Percentiles rank a stretch among this genome's conserved stretches.
Conservation (phyloP, 495 filamentous ascomycete species). For the Lasiosphaeris hirsuta region DNA sequence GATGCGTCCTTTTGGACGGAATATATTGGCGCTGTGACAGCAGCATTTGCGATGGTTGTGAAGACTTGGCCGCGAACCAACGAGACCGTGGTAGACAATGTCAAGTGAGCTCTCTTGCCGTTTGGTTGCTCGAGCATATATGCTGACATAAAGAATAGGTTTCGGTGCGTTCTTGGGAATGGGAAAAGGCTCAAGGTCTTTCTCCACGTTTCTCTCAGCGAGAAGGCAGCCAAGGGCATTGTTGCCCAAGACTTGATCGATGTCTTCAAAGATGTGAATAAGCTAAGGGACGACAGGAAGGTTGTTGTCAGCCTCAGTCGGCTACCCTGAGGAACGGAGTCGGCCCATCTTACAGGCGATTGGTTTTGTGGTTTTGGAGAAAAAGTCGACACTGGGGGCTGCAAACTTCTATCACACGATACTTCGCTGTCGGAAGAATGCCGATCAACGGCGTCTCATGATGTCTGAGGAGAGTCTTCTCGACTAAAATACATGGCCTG, state of each 20-base stretch:
- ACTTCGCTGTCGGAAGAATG: too few species aligned
- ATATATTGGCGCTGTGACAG: slow-evolving; percentile 41
- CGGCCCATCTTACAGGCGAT: too few species aligned
- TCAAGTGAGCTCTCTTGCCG: slow-evolving; percentile 30
- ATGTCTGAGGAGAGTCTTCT: too few species aligned
- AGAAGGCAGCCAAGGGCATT: slow-evolving; percentile 19
- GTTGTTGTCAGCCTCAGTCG: slow-evolving; percentile 19
- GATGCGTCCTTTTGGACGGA: slow-evolving; percentile 43
- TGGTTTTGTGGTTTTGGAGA: too few species aligned
- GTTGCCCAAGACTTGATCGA: slow-evolving; percentile 24
- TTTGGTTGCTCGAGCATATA: not conserved
- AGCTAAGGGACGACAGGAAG: slow-evolving; percentile 25
- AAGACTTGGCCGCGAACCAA: slow-evolving; percentile 29
- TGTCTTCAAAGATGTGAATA: slow-evolving; percentile 32
- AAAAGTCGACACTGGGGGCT: too few species aligned
- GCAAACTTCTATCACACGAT: too few species aligned
- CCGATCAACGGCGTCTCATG: too few species aligned
- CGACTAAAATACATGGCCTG: too few species aligned
- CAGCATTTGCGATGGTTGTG: slow-evolving; percentile 32
- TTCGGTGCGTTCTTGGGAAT: slow-evolving; percentile 22
- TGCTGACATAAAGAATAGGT: slow-evolving; percentile 22
- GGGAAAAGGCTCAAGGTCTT: slow-evolving; percentile 29
- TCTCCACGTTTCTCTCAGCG: slow-evolving; percentile 30
- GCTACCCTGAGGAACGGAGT: too few species aligned
- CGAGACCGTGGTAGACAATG: slow-evolving; percentile 16